Percentiles rank a stretch among this genome's conserved stretches.
These are phyloP conservation scores for Fusarium aywerte DNA, from an alignment of 2,329 filamentous ascomycete species.

Conservation along the genomic window DNA sequence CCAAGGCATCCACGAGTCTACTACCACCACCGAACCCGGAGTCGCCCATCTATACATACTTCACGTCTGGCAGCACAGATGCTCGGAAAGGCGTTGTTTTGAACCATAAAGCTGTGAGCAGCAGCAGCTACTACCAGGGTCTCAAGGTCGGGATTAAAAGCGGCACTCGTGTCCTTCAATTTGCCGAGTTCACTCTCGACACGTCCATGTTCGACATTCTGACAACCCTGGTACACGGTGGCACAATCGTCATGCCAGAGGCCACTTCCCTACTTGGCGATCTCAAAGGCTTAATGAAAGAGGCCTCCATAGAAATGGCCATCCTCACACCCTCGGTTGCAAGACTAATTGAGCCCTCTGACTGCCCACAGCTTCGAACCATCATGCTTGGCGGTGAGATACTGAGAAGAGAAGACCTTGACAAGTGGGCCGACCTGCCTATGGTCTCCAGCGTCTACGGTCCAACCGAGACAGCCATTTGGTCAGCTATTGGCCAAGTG, in stretches of 20 bases:
- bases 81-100: not conserved
- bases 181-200: not conserved
- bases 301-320: not conserved
- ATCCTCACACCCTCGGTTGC: not conserved
- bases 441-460: not conserved
- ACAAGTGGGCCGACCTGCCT: not conserved
- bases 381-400: not conserved
- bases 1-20: not conserved
- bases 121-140: not conserved
- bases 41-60: not conserved
- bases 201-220: not conserved
- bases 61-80: not conserved
- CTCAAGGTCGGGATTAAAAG: not conserved
- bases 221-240: not conserved
- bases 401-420: not conserved
- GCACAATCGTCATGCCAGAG: not conserved
- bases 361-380: not conserved
- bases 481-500: slow-evolving; percentile 3
- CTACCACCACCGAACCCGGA: not conserved
- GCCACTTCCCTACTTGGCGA: not conserved
- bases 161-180: not conserved
- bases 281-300: too few relatives aligned
- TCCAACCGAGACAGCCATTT: not conserved
- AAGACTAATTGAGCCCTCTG: not conserved
- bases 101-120: not conserved